Base-by-base conservation (phyloP, 306 rosid genomes). In the Citrullus mucosospermus region DNA sequence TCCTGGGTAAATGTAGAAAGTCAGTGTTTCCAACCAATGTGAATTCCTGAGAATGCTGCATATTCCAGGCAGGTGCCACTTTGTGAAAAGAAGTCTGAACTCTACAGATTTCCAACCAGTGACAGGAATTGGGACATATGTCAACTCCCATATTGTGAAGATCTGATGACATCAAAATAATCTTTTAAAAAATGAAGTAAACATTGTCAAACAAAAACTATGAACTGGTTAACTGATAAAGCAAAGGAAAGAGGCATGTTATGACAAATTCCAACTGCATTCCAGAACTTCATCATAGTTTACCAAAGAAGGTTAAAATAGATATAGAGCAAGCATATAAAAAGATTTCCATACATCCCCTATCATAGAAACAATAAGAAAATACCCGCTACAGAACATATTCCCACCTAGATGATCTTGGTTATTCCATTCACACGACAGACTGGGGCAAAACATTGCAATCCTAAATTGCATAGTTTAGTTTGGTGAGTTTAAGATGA, bases 1-100 rank as follows among this genome's bases (percentile, higher is more conserved):
- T 73, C 25, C 78, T 13, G 78, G 60, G 44, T 53, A 34, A 51
- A 73, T 50, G 44, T 73, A 48, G 15, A 73, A 51, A 28, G 61
- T 73, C 13, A 73, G 62, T 51, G 46, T 73, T 54, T 70, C 76
- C 76, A 70, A 70, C 18, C 76, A 20, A 70, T 6, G 38, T 20
- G 76, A 70, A 25, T 5, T 70, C 58, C 16, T 46, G 56, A 70
- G 76, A 43, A 70, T 43, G 76, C 58, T 70, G 57, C 76, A 70
- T 43, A 70, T 70, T 70, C 76, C 76, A 70, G 76, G 56, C 36
- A 70, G 9, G 38, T 70, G 76, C 76, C 76, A 70, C 76, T 44
- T 44, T 46, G 76, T 70, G 11, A 46, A 28, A 44, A 70, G 57
- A 25, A 70, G 55, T 48, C 39, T 70, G 76, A 70, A 43, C 50